Evolutionary conservation across 176 grass and related monocot genomes (phyloP), one percentile per base, ranked within the genome.

Genomic region (Poa annua): DNA sequence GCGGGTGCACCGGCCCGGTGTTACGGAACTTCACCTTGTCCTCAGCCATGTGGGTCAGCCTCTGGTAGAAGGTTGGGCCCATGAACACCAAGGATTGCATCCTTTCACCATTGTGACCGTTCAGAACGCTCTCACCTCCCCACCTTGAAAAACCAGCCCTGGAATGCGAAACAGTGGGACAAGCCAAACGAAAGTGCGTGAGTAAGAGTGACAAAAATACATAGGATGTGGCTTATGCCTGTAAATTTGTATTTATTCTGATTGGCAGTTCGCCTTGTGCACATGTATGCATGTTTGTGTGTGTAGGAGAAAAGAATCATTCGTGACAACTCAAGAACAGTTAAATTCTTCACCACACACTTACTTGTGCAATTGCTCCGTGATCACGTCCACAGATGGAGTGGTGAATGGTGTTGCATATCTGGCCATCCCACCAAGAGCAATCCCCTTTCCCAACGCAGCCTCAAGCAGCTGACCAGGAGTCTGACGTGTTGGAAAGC

Each of bases 1-100:
- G 82, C 4, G 96, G 92, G 77, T 98, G 96, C 24, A 95, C 92
- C 10, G 92, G 96, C 2, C 96, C 96, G 2, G 96, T 98, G 21
- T 98, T 98, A 19, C 96, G 82, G 76, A 98, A 95, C 49, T 98
- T 98, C 24, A 98, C 93, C 87, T 98, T 98, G 42, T 98, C 96
- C 85, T 95, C 92, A 0, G 91, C 86, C 96, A 98, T 98, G 73
- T 95, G 96, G 45, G 90, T 92, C 29, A 98, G 85, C 72, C 93
- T 82, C 83, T 95, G 96, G 65, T 98, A 98, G 83, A 91, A 98
- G 25, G 87, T 95, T 45, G 93, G 92, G 4, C 92, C 96, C 62
- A 92, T 98, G 85, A 98, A 98, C 81, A 98, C 86, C 76, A 98
- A 76, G 5, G 85, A 90, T 4, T 71, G 21, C 87, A 88, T 85